Conservation (phyloP, 169 alveolate species). For the Eimeria tenella region DNA sequence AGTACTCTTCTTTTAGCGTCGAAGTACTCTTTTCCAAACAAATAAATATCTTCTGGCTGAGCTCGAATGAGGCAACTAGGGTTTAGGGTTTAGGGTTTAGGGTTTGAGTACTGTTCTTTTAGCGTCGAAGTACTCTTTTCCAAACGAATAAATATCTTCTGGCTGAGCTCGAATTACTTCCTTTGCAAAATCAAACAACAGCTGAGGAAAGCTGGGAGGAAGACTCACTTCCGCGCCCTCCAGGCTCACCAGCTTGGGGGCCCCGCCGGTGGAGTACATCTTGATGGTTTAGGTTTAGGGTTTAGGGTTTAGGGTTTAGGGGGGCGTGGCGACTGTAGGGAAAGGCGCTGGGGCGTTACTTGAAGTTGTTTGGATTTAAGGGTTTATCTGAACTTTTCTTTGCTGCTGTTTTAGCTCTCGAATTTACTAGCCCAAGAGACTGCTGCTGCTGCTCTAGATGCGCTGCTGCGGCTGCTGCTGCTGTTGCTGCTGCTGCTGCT, state of each 20-base stretch:
- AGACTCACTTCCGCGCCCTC: not conserved
- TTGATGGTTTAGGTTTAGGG: no score
- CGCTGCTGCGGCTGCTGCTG: no score
- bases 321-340: no score
- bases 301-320: no score
- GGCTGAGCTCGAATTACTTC: slow-evolving; percentile 73
- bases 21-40: not conserved
- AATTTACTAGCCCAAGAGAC: no score
- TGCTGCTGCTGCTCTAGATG: no score
- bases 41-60: not conserved
- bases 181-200: slow-evolving; percentile 46
- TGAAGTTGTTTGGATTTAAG: no score
- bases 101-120: slow-evolving; percentile 41
- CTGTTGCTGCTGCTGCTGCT: no score
- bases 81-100: not conserved
- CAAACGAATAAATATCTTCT: slow-evolving; percentile 48
- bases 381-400: no score
- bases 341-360: no score
- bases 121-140: slow-evolving; percentile 67
- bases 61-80: not conserved
- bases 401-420: no score
- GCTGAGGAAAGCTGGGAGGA: slow-evolving; percentile 51
- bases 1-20: not conserved
- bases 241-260: not conserved
- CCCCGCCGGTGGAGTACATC: not conserved